Evolutionary conservation across 108 stramenopile species (phyloP), one percentile per base, ranked within the genome.

Genomic region (Pseudonitzschia delicatissima): DNA sequence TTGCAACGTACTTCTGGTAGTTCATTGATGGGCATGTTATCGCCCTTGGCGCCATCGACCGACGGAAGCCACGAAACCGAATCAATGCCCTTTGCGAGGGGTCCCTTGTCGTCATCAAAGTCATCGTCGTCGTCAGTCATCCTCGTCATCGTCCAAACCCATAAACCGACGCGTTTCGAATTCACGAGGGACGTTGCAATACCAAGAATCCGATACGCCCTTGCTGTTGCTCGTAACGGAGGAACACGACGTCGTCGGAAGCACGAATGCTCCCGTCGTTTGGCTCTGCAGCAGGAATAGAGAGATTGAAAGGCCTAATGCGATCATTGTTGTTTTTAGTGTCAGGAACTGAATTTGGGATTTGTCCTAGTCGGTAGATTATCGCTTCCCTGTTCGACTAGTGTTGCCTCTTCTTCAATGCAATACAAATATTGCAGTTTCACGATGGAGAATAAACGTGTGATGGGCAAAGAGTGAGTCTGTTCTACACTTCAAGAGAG

Each of bases 61-160:
- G 85, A 77, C 7, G 90, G 90, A 8, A 91, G 82, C 90, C 90
- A 91, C 20, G 85, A 82, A 1, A 91, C 90, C n/a, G 85, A 86
- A 51, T 86, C 77, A 57, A 91, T 76, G 11, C 90, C 90, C 17
- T 79, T 74, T 45, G 74, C 49, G 45, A 91, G 75, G 2, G 90
- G 90, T 36, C 82, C 79, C 32, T 70, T 62, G 21, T 71, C 64
- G 31, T 86, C 88, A 15, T 76, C 71, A 6, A 77, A 81, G 23
- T 80, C 72, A 18, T 81, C 75, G 32, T 83, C 82, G 27, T 67
- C 69, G 39, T 63, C 68, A n/a, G 17, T 68, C 67, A 6, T 71
- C 70, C 36, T 71, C 70, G 48, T 61, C 60, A 37, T 61, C 60
- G 13, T 61, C 60, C 37, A n/a, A 33, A n/a, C 26, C 53, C 12